phyloP scores from a whole-genome alignment of 495 filamentous ascomycete genomes.

The Podospora appendiculata region DNA sequence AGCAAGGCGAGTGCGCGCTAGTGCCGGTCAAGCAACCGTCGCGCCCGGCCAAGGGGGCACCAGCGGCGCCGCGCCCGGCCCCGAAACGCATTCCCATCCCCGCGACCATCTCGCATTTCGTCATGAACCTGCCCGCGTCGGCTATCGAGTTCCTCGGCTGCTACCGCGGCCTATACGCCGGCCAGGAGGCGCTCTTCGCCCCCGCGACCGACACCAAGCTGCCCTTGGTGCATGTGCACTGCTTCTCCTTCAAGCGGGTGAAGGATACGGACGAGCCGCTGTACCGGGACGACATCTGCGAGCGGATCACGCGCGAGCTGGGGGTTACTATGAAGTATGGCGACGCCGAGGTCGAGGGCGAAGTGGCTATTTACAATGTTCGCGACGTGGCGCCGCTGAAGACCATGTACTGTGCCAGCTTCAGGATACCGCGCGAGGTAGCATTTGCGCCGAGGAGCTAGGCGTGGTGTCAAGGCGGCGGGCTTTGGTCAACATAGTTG shows the following conservation, averaged over 20 bases:
- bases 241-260: conserved; percentile 61
- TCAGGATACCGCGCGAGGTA: conserved; percentile 72
- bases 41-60: conserved; percentile 10
- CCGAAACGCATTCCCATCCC: conserved; percentile 47
- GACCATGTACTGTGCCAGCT: conserved; percentile 93
- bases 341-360: conserved; percentile 44
- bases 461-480: neutral
- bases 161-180: conserved; percentile 74
- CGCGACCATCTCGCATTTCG: conserved; percentile 75
- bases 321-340: conserved; percentile 53
- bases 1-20: conserved; percentile 38
- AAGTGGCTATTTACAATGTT: conserved; percentile 66
- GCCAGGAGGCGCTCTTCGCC: conserved; percentile 56
- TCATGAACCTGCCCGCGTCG: conserved; percentile 92
- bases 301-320: conserved; percentile 55
- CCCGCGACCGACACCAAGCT: conserved; percentile 50
- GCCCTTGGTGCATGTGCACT: conserved; percentile 86
- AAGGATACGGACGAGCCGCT: conserved; percentile 53
- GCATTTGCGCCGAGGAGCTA: conserved; percentile 53
- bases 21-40: conserved; percentile 33
- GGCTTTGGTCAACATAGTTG: neutral
- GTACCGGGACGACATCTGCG: conserved; percentile 51
- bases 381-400: conserved; percentile 87
- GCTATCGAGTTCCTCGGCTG: conserved; percentile 80
- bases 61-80: conserved; percentile 21